Evolutionary conservation across 2,329 filamentous ascomycete species (phyloP).

Genomic region (Rhynchosporium secalis): DNA sequence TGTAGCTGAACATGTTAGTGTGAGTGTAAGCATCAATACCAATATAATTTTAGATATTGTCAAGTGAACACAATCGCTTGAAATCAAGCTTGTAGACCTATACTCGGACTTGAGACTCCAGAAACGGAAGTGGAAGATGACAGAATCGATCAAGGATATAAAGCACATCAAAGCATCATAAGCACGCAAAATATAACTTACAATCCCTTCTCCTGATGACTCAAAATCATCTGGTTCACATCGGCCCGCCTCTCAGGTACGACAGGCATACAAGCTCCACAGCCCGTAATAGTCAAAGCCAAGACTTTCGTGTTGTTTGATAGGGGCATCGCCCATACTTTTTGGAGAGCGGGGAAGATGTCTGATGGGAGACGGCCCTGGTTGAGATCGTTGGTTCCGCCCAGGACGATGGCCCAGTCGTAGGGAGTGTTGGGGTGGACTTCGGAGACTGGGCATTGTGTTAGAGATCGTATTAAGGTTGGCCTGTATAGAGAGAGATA

Average conservation of each 20-base stretch:
- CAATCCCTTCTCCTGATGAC: constrained; percentile 52
- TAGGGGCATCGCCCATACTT: constrained; percentile 53
- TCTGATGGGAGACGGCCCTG: constrained; percentile 41
- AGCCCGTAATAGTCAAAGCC: constrained; percentile 63
- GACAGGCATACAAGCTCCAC: constrained; percentile 33
- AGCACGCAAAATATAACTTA: constrained; percentile 42
- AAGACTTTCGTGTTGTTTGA: constrained; percentile 55
- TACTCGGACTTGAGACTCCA: too few species aligned
- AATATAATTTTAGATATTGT: neutral
- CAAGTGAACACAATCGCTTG: too few species aligned
- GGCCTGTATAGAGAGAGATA: neutral
- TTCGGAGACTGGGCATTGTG: constrained; percentile 24
- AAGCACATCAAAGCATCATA: neutral
- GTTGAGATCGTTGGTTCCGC: constrained; percentile 64
- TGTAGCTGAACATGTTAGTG: constrained; percentile 44
- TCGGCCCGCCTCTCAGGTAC: constrained; percentile 43
- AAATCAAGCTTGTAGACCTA: neutral
- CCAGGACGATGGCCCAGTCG: constrained; percentile 64
- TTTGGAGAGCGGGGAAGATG: constrained; percentile 52
- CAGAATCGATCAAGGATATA: neutral
- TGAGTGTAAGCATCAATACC: neutral
- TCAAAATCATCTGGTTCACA: constrained; percentile 56
- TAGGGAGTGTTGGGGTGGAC: constrained; percentile 26
- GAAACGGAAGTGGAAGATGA: too few species aligned
- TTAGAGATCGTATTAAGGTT: too few species aligned